These are phyloP conservation scores for Picea abies DNA, from an alignment of 83 land plant species.

Conservation along the genomic window DNA sequence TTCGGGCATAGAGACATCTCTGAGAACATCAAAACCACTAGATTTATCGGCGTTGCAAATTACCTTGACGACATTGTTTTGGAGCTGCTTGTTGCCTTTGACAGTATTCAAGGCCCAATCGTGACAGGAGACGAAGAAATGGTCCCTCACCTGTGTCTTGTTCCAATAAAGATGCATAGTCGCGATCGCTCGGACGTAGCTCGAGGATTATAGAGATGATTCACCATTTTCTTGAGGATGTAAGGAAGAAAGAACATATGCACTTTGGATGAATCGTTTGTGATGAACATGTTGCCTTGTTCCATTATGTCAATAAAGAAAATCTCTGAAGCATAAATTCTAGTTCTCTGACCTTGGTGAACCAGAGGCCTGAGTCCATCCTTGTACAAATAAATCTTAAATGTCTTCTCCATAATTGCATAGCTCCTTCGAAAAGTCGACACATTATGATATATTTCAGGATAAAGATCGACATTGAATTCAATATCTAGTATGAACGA, in stretches of 20 bases:
- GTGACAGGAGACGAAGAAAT: conserved; percentile 62
- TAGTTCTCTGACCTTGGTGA: conserved; percentile 48
- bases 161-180: conserved; percentile 45
- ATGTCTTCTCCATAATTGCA: conserved; percentile 11
- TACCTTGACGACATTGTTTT: conserved; percentile 20
- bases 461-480: not conserved
- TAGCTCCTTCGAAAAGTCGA: conserved; percentile 14
- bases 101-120: conserved; percentile 29
- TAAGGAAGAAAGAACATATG: conserved; percentile 50
- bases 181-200: conserved; percentile 34
- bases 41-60: conserved; percentile 25
- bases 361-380: conserved; percentile 54
- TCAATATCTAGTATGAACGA: not conserved
- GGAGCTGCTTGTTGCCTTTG: conserved; percentile 1
- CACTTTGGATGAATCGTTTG: conserved; percentile 38
- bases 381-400: conserved; percentile 38
- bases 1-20: conserved; percentile 24
- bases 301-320: conserved; percentile 55
- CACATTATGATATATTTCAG: not conserved
- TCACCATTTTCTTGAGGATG: conserved; percentile 57
- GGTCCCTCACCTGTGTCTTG: conserved; percentile 47
- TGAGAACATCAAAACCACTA: not conserved
- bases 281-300: conserved; percentile 34
- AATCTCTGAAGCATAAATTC: conserved; percentile 56
- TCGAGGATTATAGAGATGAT: conserved; percentile 7